These are phyloP conservation scores for Setomelanomma holmii DNA, from an alignment of 2,329 filamentous ascomycete genomes.

Conservation along the genomic window DNA sequence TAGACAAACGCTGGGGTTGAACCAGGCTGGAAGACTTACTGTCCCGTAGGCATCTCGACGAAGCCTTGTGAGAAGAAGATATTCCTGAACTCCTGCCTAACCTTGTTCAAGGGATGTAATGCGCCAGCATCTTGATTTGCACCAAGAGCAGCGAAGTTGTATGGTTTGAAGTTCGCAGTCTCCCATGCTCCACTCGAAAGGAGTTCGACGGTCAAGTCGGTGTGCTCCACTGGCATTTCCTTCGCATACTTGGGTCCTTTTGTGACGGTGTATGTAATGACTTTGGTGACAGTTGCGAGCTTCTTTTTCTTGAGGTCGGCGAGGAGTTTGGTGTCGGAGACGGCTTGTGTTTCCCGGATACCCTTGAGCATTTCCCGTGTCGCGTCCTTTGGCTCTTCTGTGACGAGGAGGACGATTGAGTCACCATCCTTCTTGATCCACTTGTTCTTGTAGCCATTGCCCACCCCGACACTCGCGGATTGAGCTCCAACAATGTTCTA, in stretches of 20 bases:
- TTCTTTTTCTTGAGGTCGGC: slow-evolving; percentile 91
- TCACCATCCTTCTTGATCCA: slow-evolving; percentile 71
- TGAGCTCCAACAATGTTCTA: slow-evolving; percentile 74
- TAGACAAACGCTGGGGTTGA: neutral
- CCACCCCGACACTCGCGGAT: slow-evolving; percentile 84
- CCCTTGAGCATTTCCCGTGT: slow-evolving; percentile 77
- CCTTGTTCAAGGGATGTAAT: slow-evolving; percentile 78
- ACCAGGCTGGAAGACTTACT: slow-evolving; percentile 50
- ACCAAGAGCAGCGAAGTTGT: slow-evolving; percentile 78
- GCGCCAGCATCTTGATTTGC: slow-evolving; percentile 63
- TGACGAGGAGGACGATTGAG: slow-evolving; percentile 59
- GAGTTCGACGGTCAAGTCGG: slow-evolving; percentile 94
- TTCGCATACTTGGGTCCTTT: slow-evolving; percentile 90
- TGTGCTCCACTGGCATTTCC: slow-evolving; percentile 90
- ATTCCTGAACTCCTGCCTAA: slow-evolving; percentile 91
- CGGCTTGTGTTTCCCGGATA: slow-evolving; percentile 73
- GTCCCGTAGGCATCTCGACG: slow-evolving; percentile 94
- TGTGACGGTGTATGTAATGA: slow-evolving; percentile 80
- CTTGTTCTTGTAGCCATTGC: slow-evolving; percentile 84
- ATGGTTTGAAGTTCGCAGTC: slow-evolving; percentile 84
- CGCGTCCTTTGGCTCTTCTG: slow-evolving; percentile 78
- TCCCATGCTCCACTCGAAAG: slow-evolving; percentile 88
- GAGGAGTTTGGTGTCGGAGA: slow-evolving; percentile 76
- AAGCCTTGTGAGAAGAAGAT: slow-evolving; percentile 99
- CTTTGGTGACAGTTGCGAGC: slow-evolving; percentile 82